Evolutionary conservation across 331 rosid genomes (phyloP), one percentile per base, ranked within the genome.

Genomic region (Malus hybrid): DNA sequence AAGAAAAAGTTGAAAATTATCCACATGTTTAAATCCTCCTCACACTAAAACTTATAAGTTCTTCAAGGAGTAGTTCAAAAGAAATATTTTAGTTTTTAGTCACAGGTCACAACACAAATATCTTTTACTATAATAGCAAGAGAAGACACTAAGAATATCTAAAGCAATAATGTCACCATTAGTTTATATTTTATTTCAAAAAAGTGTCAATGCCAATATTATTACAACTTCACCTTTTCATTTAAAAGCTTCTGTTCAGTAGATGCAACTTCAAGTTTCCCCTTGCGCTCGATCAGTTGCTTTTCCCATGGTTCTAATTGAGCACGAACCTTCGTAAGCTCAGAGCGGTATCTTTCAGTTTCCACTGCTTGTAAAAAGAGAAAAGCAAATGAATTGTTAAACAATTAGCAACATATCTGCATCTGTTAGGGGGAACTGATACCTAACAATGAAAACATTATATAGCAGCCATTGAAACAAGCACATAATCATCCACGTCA

Each of bases 221-320:
- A 42, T 42, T 42, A 42, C 48, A 53, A 64, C 34, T 73, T 84
- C 77, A 94, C 99, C 96, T 94, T 92, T 63, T 92, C 97, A 83
- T 70, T 82, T 78, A 94, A 76, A 77, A 94, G 97, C 81, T 83
- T 94, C 55, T 79, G 77, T 78, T 94, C 99, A 3, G 87, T 77
- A 74, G 83, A 78, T 58, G 96, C 93, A 79, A 94, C 97, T 36
- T 94, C 97, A 52, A 92, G 96, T 77, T 90, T 90, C 76, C 99
- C 99, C 75, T 89, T 94, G 85, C 86, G 97, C 83, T 90, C 93
- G 44, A 90, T 92, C 86, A 92, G 85, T 81, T 92, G 84, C 55
- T 90, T 87, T 79, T 94, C 99, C 99, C 99, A 94, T 36, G 99
- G 99, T 79, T 92, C 96, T 63, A 94, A 88, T 80, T 90, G 97